Conservation (phyloP, 768 basidiomycete species). For the Boletus tylopilopsis region DNA sequence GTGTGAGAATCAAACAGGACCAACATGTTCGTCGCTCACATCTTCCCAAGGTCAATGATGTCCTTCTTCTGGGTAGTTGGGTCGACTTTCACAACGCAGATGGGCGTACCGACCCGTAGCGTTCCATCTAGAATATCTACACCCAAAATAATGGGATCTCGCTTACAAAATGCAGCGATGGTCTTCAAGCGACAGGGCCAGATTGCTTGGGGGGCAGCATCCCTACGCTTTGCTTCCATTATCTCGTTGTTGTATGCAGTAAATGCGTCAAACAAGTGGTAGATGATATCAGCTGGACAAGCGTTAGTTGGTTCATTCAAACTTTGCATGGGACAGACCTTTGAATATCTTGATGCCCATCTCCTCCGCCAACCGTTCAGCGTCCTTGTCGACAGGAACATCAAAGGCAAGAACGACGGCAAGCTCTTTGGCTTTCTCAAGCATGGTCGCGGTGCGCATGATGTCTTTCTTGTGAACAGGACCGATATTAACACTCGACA, state of each 20-base stretch:
- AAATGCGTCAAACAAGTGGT: slow-evolving; percentile 96
- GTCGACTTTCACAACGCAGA: slow-evolving; percentile 94
- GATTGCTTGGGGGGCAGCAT: slow-evolving; percentile 91
- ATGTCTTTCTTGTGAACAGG: slow-evolving; percentile 95
- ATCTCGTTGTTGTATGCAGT: slow-evolving; percentile 92
- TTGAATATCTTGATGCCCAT: slow-evolving; percentile 93
- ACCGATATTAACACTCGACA: slow-evolving; percentile 96
- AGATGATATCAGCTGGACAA: slow-evolving; percentile 89
- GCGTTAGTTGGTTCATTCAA: background rate
- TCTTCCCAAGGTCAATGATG: slow-evolving; percentile 88
- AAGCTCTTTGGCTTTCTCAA: slow-evolving; percentile 93
- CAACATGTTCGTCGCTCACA: slow-evolving; percentile 50
- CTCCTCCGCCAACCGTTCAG: slow-evolving; percentile 87
- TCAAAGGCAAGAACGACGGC: slow-evolving; percentile 97
- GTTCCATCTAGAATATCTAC: slow-evolving; percentile 95
- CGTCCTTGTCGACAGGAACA: slow-evolving; percentile 90
- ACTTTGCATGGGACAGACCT: slow-evolving; percentile 47
- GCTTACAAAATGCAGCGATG: slow-evolving; percentile 92
- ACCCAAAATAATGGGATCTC: slow-evolving; percentile 96
- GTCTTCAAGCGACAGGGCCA: slow-evolving; percentile 95
- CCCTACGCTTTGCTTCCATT: slow-evolving; percentile 83
- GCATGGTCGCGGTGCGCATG: slow-evolving; percentile 88
- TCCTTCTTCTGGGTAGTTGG: slow-evolving; percentile 85
- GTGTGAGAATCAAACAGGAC: slow-evolving; percentile 3
- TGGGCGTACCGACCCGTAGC: slow-evolving; percentile 86